These are phyloP conservation scores for Pythium vanterpoolii DNA, from an alignment of 352 stramenopile genomes.

Conservation along the genomic window DNA sequence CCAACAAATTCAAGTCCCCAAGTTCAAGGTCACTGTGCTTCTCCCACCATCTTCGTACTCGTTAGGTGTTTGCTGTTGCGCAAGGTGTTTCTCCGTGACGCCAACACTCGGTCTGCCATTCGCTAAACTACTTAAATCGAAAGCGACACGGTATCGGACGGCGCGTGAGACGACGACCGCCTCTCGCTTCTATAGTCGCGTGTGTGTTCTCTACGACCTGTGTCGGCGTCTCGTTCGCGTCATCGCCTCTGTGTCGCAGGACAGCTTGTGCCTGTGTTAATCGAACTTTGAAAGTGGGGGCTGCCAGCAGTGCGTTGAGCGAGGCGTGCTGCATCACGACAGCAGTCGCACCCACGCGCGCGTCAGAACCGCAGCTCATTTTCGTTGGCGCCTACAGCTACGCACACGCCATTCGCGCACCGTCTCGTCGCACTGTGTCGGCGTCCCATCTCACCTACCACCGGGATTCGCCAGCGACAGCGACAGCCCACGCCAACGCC, in stretches of 20 bases:
- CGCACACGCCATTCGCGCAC: background rate
- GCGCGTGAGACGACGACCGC: too few species aligned
- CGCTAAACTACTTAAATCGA: too few species aligned
- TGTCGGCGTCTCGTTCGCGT: conserved; percentile 7
- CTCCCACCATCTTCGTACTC: background rate
- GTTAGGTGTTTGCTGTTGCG: background rate
- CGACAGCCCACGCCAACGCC: background rate
- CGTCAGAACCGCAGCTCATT: background rate
- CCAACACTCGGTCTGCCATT: background rate
- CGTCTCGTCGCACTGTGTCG: background rate
- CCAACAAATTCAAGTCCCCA: background rate
- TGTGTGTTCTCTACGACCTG: conserved; percentile 6
- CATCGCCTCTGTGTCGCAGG: background rate
- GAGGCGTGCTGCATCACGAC: conserved; percentile 19
- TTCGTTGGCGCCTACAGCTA: conserved; percentile 3
- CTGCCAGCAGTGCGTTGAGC: conserved; percentile 5
- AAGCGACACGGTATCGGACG: too few species aligned
- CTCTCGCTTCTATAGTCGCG: too few species aligned
- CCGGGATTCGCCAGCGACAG: background rate
- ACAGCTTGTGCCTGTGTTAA: background rate
- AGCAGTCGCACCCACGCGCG: background rate
- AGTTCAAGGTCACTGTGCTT: conserved; percentile 23
- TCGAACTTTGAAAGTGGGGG: conserved; percentile 7
- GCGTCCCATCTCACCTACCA: background rate
- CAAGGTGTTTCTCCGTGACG: background rate